A percentile compares a stretch with the other conserved stretches of the same genome.
phyloP scores from a whole-genome alignment of 495 filamentous ascomycete genomes.

The Penicilliopsis zonata region DNA sequence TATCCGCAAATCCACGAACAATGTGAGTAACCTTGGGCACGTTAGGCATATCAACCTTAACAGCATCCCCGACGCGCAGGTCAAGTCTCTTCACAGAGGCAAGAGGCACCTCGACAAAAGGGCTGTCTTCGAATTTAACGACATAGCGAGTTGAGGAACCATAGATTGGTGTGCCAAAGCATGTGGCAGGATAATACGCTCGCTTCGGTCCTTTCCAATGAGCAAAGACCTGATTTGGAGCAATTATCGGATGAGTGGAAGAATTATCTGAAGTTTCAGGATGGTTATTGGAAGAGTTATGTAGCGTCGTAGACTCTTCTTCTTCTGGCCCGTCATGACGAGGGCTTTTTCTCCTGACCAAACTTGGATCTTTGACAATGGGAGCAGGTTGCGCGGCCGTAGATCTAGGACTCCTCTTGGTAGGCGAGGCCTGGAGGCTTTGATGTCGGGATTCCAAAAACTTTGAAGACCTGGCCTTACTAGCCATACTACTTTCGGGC shows the following conservation, averaged over 20 bases:
- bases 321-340: constrained; percentile 5
- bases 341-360: constrained; percentile 8
- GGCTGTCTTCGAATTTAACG: constrained; percentile 36
- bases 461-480: constrained; percentile 11
- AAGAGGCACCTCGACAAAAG: constrained; percentile 27
- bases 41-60: constrained; percentile 38
- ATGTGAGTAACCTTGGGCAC: constrained; percentile 35
- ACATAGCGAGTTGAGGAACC: constrained; percentile 25
- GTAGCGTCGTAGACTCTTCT: too few relatives aligned
- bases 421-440: constrained; percentile 5
- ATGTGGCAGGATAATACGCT: constrained; percentile 40
- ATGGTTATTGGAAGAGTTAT: neutral
- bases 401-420: constrained; percentile 3
- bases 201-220: constrained; percentile 36
- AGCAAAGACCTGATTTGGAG: constrained; percentile 37
- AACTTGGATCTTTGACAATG: constrained; percentile 3
- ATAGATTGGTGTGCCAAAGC: constrained; percentile 28
- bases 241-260: constrained; percentile 12
- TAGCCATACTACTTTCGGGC: constrained; percentile 16
- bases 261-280: neutral
- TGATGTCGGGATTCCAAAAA: constrained; percentile 4
- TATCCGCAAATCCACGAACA: constrained; percentile 30
- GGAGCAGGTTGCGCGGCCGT: constrained; percentile 4
- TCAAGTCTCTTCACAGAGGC: constrained; percentile 35
- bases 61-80: constrained; percentile 33